Conservation (phyloP, 1,139 yeast genomes). For the Suhomyces choctaworum region DNA sequence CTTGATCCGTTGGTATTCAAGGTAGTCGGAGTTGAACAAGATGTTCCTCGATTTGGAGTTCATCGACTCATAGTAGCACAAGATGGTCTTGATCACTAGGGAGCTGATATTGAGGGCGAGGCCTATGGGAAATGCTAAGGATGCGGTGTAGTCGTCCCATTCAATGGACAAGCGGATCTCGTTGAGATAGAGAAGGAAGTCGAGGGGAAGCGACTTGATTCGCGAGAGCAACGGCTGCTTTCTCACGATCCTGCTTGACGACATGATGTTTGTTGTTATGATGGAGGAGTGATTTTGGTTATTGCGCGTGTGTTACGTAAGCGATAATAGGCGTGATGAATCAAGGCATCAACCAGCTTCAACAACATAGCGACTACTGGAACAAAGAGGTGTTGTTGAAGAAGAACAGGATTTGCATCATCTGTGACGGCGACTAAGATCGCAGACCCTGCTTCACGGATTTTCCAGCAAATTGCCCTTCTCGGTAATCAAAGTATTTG, state of each 20-base stretch:
- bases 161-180: conserved; percentile 58
- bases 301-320: conserved; percentile 11
- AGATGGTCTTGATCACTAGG: conserved; percentile 21
- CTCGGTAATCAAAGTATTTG: too few relatives aligned
- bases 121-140: conserved; percentile 51
- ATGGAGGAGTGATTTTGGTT: conserved; percentile 9
- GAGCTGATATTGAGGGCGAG: conserved; percentile 26
- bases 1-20: conserved; percentile 37
- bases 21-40: conserved; percentile 32
- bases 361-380: not conserved
- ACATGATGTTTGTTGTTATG: conserved; percentile 3
- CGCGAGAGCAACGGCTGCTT: conserved; percentile 37
- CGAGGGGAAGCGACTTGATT: conserved; percentile 56
- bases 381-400: too few relatives aligned
- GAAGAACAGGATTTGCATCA: too few relatives aligned
- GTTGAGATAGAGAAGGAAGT: conserved; percentile 50
- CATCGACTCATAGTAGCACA: conserved; percentile 24
- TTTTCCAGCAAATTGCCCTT: too few relatives aligned
- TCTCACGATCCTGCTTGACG: conserved; percentile 10
- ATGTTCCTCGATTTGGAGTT: conserved; percentile 23
- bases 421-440: too few relatives aligned
- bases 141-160: conserved; percentile 58
- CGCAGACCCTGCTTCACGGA: too few relatives aligned
- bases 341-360: not conserved
- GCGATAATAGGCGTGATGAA: too few relatives aligned